Evolutionary conservation across 169 alveolate genomes (phyloP), one percentile per base, ranked within the genome.

Genomic region (Plasmodium fragile): DNA sequence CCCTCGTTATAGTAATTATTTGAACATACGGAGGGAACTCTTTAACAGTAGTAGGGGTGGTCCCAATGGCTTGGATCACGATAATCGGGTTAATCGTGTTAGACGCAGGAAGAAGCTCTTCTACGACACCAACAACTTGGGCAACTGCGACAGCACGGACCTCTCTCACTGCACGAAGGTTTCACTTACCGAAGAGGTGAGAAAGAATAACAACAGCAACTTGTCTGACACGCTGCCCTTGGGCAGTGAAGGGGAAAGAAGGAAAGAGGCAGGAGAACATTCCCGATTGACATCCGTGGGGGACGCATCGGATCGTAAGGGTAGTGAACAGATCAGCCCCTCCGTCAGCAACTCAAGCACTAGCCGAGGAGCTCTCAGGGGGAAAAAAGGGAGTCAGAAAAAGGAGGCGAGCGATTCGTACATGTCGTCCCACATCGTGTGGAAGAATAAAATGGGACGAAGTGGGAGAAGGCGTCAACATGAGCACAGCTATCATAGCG

Each of bases 61-160:
- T 36, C 41, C 41, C 4, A 43, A 30, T 70, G 32, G 43, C 32
- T 43, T 43, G 53, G 53, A 43, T 10, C n/a, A n/a, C n/a, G n/a
- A 1, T 0, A 43, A 10, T 7, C 53, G 53, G 1, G n/a, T 10
- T 0, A 10, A 43, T 10, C n/a, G 53, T 10, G n/a, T 0, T 0
- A 3, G 16, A 2, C 59, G 8, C 59, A 1, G 1, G 25, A 28
- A 13, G 22, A 83, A 83, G 52, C 73, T 59, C 30, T 83, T 83
- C 70, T 83, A 83, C 45, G 83, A 83, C 34, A 83, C 83, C 52
- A 70, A 43, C 28, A 34, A 83, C 75, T 39, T 83, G 30, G 92
- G 77, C 0, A 83, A 70, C 75, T 69, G 72, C 30, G 72, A 41
- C 43, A 70, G 92, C 75, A 70, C 53, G n/a, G 93, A 75, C 65